Evolutionary conservation across 345 rosid species (phyloP).

Genomic region (Citrus medica): DNA sequence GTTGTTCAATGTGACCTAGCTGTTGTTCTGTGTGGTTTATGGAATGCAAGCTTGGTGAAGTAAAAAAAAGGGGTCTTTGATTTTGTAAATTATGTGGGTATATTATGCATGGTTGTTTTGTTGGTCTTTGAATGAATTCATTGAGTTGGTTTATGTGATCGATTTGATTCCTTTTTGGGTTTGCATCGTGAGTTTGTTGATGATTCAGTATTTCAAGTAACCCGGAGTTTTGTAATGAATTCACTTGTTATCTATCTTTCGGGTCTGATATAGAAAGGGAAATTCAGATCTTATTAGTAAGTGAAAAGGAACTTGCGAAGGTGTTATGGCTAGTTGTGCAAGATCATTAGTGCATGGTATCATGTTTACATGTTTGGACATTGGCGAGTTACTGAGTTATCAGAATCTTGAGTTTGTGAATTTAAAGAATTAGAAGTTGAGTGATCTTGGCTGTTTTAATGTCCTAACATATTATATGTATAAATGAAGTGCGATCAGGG

Average conservation of each 20-base stretch:
- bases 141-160: constrained; percentile 3
- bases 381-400: neutral
- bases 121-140: neutral
- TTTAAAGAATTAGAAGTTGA: constrained; percentile 2
- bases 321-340: neutral
- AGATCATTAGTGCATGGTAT: neutral
- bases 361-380: neutral
- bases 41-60: neutral
- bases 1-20: constrained; percentile 15
- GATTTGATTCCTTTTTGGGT: neutral
- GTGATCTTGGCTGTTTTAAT: neutral
- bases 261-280: neutral
- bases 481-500: neutral
- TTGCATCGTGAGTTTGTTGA: neutral
- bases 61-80: neutral
- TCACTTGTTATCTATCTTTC: neutral
- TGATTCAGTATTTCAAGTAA: neutral
- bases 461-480: neutral
- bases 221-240: neutral
- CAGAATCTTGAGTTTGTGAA: neutral
- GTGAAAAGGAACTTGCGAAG: neutral
- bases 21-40: neutral
- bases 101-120: neutral
- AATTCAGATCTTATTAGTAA: neutral
- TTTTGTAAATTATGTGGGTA: neutral